phyloP scores from a whole-genome alignment of 257 asterid genomes.

The Gentiana dahurica region DNA sequence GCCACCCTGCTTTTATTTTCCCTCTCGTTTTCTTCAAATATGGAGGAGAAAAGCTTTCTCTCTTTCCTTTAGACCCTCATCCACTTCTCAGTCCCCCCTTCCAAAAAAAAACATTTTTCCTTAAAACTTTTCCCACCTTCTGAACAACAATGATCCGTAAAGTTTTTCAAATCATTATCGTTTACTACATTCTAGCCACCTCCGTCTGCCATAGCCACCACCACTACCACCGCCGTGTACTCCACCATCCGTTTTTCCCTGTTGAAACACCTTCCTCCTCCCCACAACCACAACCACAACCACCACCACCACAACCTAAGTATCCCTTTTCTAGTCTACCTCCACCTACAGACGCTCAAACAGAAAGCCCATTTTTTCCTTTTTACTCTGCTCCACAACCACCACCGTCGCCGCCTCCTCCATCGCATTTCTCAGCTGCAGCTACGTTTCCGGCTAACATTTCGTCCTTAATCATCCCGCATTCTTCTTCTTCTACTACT shows the following conservation, averaged over 20 bases:
- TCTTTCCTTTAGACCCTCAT: not conserved
- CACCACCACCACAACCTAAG: slow-evolving; percentile 27
- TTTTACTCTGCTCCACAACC: slow-evolving; percentile 45
- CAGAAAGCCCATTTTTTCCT: slow-evolving; percentile 52
- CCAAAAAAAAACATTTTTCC: too few relatives aligned
- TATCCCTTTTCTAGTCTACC: slow-evolving; percentile 53
- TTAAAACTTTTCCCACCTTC: not conserved
- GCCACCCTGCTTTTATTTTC: slow-evolving; percentile 10
- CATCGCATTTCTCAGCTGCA: slow-evolving; percentile 23
- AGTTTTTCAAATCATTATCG: slow-evolving; percentile 1
- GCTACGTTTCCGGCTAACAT: slow-evolving; percentile 76
- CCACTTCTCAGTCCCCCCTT: not conserved
- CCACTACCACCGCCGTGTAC: slow-evolving; percentile 39
- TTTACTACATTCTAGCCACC: slow-evolving; percentile 11
- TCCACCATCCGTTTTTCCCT: slow-evolving; percentile 39
- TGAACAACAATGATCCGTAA: slow-evolving; percentile 4
- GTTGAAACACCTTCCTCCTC: slow-evolving; percentile 24
- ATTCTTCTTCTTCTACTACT: slow-evolving; percentile 30
- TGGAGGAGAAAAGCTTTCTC: not conserved
- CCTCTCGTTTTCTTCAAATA: not conserved
- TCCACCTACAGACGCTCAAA: slow-evolving; percentile 22
- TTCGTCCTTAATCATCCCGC: slow-evolving; percentile 76
- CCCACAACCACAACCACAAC: slow-evolving; percentile 29
- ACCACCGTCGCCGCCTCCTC: slow-evolving; percentile 29
- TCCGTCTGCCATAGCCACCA: slow-evolving; percentile 15